Conservation (phyloP, 176 grass and related monocot genomes). For the Zea luxurians region DNA sequence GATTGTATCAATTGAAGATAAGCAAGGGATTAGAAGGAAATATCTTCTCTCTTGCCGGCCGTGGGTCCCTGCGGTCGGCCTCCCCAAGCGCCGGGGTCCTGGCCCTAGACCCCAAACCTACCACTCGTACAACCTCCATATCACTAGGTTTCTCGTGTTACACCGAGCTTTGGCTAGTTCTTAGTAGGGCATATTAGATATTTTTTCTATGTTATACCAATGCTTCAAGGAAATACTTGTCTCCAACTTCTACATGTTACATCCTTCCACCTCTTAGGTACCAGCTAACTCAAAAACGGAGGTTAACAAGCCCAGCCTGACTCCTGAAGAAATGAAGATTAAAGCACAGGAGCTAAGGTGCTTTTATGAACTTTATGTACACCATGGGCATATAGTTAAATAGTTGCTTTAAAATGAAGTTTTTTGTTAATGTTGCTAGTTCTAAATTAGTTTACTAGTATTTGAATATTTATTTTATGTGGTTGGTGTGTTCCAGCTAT, state of each 20-base stretch:
- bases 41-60: too few relatives aligned
- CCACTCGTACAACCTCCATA: too few relatives aligned
- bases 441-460: conserved; percentile 18
- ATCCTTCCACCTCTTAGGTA: conserved; percentile 46
- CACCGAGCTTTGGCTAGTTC: conserved; percentile 7
- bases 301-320: conserved; percentile 58
- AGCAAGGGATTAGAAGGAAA: too few relatives aligned
- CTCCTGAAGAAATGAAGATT: conserved; percentile 86
- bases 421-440: neutral
- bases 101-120: too few relatives aligned
- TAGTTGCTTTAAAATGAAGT: neutral
- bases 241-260: neutral
- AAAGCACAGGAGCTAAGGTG: conserved; percentile 92
- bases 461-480: conserved; percentile 22
- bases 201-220: neutral
- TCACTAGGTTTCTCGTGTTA: neutral
- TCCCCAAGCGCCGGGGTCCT: too few relatives aligned
- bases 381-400: neutral
- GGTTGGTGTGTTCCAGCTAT: neutral
- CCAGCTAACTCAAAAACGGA: conserved; percentile 48
- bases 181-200: neutral
- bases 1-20: too few relatives aligned
- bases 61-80: too few relatives aligned
- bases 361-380: conserved; percentile 37
- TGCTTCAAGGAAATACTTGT: neutral